phyloP scores from a whole-genome alignment of 257 asterid species.

The Scutellaria minor region DNA sequence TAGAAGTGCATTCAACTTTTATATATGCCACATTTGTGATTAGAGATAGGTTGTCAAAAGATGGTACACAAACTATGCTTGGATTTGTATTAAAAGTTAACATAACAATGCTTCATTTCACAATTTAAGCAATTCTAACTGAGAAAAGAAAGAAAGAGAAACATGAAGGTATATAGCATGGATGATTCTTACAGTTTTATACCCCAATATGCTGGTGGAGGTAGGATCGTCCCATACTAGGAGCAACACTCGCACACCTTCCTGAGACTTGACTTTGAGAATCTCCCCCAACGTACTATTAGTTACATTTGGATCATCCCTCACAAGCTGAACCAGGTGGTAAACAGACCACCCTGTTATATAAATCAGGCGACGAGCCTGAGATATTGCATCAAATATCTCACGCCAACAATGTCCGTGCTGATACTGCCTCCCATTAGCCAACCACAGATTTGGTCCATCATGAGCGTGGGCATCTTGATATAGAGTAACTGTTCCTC shows the following conservation, averaged over 20 bases:
- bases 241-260: conserved; percentile 85
- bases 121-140: conserved; percentile 11
- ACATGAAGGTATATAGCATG: not conserved
- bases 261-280: conserved; percentile 79
- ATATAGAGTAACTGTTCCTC: conserved; percentile 70
- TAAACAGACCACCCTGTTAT: conserved; percentile 94
- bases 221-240: conserved; percentile 95
- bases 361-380: conserved; percentile 74
- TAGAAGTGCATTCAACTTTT: not conserved
- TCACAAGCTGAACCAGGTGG: conserved; percentile 76
- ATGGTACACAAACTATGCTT: not conserved
- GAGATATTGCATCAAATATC: conserved; percentile 64
- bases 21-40: not conserved
- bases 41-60: not conserved
- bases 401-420: conserved; percentile 86
- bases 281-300: conserved; percentile 64
- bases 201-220: conserved; percentile 74
- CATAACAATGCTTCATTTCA: not conserved
- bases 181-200: conserved; percentile 63
- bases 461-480: conserved; percentile 83
- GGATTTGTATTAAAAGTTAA: not conserved
- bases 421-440: conserved; percentile 58
- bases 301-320: conserved; percentile 54
- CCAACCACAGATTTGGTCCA: conserved; percentile 66
- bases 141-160: not conserved